A percentile compares a stretch with the other conserved stretches of the same genome.
Evolutionary conservation across 495 filamentous ascomycete species (phyloP).

Genomic region (Aspergillus indologenus): DNA sequence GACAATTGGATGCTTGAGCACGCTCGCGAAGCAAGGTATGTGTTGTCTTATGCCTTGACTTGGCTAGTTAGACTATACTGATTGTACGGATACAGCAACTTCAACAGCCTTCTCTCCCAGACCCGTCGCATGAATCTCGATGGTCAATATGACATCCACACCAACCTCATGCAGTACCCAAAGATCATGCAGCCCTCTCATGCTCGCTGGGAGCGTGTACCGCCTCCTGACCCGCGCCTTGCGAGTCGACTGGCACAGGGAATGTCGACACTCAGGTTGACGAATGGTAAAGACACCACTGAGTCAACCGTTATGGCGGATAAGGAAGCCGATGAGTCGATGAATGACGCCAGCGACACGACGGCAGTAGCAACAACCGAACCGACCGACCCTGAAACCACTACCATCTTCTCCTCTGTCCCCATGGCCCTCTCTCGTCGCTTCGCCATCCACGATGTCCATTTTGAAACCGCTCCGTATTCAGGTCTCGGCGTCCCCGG

Average conservation of each 20-base stretch:
- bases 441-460: conserved; percentile 71
- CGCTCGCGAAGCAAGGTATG: conserved; percentile 81
- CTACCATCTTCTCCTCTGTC: conserved; percentile 58
- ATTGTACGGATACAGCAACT: conserved; percentile 55
- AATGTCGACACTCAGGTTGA: conserved; percentile 38
- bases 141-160: conserved; percentile 90
- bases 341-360: conserved; percentile 10
- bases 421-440: conserved; percentile 65
- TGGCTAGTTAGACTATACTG: conserved; percentile 16
- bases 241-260: conserved; percentile 31
- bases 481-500: conserved; percentile 60
- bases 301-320: conserved; percentile 11
- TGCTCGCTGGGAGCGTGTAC: conserved; percentile 70
- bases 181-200: conserved; percentile 87
- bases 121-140: conserved; percentile 63
- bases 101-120: conserved; percentile 67
- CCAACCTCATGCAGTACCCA: conserved; percentile 84
- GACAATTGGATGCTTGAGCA: conserved; percentile 98
- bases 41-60: conserved; percentile 13
- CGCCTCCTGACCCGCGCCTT: conserved; percentile 29
- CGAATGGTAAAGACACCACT: conserved; percentile 29
- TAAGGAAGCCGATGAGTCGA: conserved; percentile 15
- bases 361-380: conserved; percentile 12
- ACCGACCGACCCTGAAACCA: background rate
- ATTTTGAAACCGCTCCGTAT: conserved; percentile 59